Conservation (phyloP, 2,329 filamentous ascomycete genomes). For the Beauveria sp. region DNA sequence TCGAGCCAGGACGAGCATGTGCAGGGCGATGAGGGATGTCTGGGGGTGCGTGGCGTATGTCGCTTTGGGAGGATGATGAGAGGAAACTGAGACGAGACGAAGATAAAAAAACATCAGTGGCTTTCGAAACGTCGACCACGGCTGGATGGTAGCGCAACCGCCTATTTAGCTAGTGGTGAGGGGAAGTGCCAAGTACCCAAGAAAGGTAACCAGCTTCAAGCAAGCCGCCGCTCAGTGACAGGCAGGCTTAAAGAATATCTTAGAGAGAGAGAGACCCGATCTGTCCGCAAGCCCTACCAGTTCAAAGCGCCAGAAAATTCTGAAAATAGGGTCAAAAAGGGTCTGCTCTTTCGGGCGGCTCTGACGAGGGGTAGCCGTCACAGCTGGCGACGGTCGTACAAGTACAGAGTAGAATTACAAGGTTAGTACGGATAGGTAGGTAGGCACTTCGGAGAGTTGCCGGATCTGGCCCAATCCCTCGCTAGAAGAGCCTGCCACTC, state of each 20-base stretch:
- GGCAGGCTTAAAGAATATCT: neutral
- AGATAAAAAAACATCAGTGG: neutral
- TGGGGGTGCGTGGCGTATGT: neutral
- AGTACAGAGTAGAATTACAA: neutral
- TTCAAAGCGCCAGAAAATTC: neutral
- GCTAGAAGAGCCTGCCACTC: no score
- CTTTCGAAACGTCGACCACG: neutral
- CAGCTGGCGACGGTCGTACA: neutral
- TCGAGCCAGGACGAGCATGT: neutral
- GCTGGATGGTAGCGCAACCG: neutral
- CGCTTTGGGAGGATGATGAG: neutral
- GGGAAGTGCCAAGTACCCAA: neutral
- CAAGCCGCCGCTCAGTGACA: neutral
- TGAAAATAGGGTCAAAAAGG: no score
- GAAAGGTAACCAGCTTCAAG: neutral
- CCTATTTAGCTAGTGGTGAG: neutral
- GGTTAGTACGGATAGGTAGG: no score
- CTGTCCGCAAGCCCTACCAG: neutral
- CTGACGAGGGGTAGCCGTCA: neutral
- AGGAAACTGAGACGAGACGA: neutral
- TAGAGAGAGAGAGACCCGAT: neutral
- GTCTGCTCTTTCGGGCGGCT: neutral
- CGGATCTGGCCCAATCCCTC: no score
- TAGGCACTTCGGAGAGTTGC: no score
- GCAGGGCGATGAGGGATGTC: neutral